These are phyloP conservation scores for Magnolia kwangsiensis DNA, from an alignment of 164 flowering plant species.

Conservation along the genomic window DNA sequence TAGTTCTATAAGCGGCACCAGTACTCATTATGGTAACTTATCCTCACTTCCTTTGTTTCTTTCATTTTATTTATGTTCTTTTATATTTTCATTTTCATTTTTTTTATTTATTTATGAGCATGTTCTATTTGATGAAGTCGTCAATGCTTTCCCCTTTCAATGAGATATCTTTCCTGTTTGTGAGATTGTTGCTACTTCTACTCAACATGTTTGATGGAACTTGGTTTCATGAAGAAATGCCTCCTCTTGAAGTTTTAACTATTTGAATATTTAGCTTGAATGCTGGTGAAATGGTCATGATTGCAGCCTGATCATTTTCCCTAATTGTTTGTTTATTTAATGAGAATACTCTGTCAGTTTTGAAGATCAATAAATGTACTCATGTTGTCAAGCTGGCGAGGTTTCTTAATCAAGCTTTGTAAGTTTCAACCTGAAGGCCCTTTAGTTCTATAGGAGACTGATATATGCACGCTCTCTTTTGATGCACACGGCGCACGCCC, in stretches of 20 bases:
- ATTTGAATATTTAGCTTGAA: not conserved
- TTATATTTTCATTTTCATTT: not conserved
- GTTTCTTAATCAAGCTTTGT: not conserved
- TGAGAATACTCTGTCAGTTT: not conserved
- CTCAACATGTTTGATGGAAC: no score
- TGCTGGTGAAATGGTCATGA: not conserved
- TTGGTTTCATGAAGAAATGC: not conserved
- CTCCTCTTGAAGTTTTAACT: not conserved
- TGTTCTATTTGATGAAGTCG: not conserved
- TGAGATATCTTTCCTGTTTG: not conserved
- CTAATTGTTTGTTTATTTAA: not conserved
- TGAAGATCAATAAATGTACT: not conserved
- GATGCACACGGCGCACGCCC: no score
- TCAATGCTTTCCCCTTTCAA: not conserved
- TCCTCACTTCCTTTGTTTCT: not conserved
- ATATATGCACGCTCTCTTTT: no score
- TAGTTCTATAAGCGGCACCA: conserved; percentile 51
- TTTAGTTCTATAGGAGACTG: not conserved
- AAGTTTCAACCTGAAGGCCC: not conserved
- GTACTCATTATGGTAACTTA: conserved; percentile 48
- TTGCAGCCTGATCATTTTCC: not conserved
- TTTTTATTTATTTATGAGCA: not conserved
- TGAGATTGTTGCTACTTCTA: no score
- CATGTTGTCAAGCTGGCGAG: not conserved
- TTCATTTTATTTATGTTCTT: not conserved